phyloP scores from a whole-genome alignment of 2,329 filamentous ascomycete genomes.

The Byssoonygena ceratinophila region DNA sequence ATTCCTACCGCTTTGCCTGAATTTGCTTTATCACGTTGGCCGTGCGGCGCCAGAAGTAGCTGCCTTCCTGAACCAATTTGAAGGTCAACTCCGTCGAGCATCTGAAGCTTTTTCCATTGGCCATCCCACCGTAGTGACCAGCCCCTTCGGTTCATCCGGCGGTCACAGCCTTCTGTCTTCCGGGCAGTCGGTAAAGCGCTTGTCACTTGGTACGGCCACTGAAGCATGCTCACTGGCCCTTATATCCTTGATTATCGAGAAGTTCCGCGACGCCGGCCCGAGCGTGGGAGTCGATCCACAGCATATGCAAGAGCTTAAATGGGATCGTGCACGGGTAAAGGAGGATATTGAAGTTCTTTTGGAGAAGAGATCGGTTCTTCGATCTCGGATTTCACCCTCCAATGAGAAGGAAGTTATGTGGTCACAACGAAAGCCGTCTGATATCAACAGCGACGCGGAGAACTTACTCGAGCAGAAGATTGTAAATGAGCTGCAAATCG shows the following conservation, averaged over 20 bases:
- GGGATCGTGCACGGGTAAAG: conserved; percentile 60
- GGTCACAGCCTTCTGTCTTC: neutral
- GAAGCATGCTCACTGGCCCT: conserved; percentile 73
- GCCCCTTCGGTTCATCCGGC: conserved; percentile 15
- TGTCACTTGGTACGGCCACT: conserved; percentile 62
- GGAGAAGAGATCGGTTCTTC: conserved; percentile 55
- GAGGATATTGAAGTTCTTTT: conserved; percentile 81
- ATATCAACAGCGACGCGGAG: conserved; percentile 41
- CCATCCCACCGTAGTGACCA: conserved; percentile 36
- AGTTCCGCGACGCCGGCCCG: conserved; percentile 53
- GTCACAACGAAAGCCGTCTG: conserved; percentile 34
- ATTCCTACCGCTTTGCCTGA: conserved; percentile 76
- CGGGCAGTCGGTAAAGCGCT: conserved; percentile 42
- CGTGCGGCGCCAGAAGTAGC: conserved; percentile 72
- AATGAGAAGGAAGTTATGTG: conserved; percentile 61
- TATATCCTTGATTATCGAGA: conserved; percentile 60
- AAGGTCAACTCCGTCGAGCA: conserved; percentile 62
- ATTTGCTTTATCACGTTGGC: conserved; percentile 72
- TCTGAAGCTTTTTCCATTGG: conserved; percentile 55
- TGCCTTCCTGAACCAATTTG: conserved; percentile 81
- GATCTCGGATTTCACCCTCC: conserved; percentile 62
- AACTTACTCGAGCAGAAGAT: conserved; percentile 67
- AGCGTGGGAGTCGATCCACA: conserved; percentile 47
- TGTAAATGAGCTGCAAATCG: conserved; percentile 54
- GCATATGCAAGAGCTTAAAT: conserved; percentile 62